A percentile compares a stretch with the other conserved stretches of the same genome.
Evolutionary conservation across 768 basidiomycete genomes (phyloP).

Genomic region (Pleurotus djamor): DNA sequence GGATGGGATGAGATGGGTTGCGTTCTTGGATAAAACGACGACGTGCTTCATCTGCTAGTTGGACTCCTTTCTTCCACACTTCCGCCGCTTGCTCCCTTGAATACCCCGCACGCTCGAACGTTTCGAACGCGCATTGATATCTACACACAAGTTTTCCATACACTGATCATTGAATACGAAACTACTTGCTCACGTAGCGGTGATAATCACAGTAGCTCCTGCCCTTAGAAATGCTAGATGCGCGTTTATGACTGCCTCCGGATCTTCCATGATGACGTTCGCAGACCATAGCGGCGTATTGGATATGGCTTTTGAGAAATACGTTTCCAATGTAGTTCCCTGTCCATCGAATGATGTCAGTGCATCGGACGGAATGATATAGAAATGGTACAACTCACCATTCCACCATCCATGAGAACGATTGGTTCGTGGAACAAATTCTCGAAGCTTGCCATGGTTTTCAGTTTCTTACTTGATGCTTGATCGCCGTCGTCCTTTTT

Average conservation of each 20-base stretch:
- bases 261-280: slow-evolving; percentile 50
- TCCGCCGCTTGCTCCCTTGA: slow-evolving; percentile 34
- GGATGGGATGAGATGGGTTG: slow-evolving; percentile 19
- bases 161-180: too few relatives aligned
- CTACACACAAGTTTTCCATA: slow-evolving; percentile 25
- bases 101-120: slow-evolving; percentile 53
- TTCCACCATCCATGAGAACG: slow-evolving; percentile 41
- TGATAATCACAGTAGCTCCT: slow-evolving; percentile 65
- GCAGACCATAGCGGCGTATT: slow-evolving; percentile 72
- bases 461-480: too few relatives aligned
- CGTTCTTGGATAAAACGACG: slow-evolving; percentile 24
- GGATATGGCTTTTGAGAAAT: slow-evolving; percentile 43
- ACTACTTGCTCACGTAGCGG: slow-evolving; percentile 53
- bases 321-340: slow-evolving; percentile 63
- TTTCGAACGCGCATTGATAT: slow-evolving; percentile 62
- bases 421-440: slow-evolving; percentile 1
- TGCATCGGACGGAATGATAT: not conserved
- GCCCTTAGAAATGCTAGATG: slow-evolving; percentile 65
- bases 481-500: too few relatives aligned
- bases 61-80: slow-evolving; percentile 53
- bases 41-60: slow-evolving; percentile 48
- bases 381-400: slow-evolving; percentile 28
- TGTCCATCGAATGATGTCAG: slow-evolving; percentile 17
- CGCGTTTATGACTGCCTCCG: slow-evolving; percentile 50
- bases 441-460: not conserved